phyloP scores from a whole-genome alignment of 345 rosid species.

The Gossypium raimondii region DNA sequence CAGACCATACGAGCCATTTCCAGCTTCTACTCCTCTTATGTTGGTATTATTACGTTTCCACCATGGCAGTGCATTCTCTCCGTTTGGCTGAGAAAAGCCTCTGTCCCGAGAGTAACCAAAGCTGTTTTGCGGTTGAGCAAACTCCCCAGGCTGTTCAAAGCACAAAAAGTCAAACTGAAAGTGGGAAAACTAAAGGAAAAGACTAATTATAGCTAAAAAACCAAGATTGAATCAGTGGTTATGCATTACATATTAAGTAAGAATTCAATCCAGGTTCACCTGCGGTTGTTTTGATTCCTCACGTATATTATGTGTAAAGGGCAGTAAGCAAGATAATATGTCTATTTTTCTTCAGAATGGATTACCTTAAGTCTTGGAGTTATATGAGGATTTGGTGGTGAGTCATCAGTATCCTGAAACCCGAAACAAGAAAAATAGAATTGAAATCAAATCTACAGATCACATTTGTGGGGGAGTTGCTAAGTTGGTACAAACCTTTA shows the following conservation, averaged over 20 bases:
- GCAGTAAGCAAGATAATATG: neutral
- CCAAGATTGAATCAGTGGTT: neutral
- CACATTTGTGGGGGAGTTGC: neutral
- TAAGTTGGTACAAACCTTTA: constrained; percentile 3
- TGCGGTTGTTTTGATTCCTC: neutral
- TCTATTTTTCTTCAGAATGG: neutral
- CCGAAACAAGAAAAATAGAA: neutral
- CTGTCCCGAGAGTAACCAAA: neutral
- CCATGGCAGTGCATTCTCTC: constrained; percentile 12
- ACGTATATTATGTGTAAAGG: neutral
- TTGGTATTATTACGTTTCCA: constrained; percentile 12
- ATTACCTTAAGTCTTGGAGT: constrained; percentile 18
- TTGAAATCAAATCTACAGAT: neutral
- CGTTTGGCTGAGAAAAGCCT: constrained; percentile 5
- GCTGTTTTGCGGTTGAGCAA: constrained; percentile 6
- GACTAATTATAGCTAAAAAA: neutral
- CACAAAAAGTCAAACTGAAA: neutral
- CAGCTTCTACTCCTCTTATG: neutral
- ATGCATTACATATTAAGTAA: no score
- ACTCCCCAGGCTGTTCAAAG: constrained; percentile 24
- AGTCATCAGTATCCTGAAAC: constrained; percentile 21
- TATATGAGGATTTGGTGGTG: constrained; percentile 18
- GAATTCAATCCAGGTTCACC: neutral
- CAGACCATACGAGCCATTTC: neutral
- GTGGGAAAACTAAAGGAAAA: neutral